A percentile compares a stretch with the other conserved stretches of the same genome.
Evolutionary conservation across 1,139 yeast species (phyloP).

Genomic region (Geotrichum fermentans): DNA sequence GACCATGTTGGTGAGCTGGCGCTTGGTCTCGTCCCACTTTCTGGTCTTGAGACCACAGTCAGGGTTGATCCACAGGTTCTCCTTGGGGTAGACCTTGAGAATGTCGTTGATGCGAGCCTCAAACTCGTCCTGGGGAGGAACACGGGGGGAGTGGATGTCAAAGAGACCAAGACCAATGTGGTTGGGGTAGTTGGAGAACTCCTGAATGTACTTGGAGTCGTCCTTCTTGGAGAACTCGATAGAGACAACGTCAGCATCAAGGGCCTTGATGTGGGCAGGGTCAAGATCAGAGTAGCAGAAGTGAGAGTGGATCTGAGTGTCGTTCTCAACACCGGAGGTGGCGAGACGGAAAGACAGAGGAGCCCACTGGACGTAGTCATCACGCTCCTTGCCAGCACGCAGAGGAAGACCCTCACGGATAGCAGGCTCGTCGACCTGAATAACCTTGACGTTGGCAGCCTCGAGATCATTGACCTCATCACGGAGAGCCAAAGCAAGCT

Average conservation of each 20-base stretch:
- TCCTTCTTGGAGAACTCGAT: conserved; percentile 99
- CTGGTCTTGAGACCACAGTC: conserved; percentile 99
- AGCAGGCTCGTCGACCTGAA: conserved; percentile 99
- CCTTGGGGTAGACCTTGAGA: conserved; percentile 94
- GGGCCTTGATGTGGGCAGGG: conserved; percentile 98
- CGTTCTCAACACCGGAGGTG: conserved; percentile 93
- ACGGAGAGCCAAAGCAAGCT: conserved; percentile 95
- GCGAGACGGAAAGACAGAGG: conserved; percentile 99
- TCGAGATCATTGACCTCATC: conserved; percentile 98
- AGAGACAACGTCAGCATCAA: conserved; percentile 98
- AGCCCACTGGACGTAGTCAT: conserved; percentile 96
- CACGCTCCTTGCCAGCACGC: conserved; percentile 95
- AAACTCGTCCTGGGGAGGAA: conserved; percentile 95
- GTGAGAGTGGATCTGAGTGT: conserved; percentile 98
- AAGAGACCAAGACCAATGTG: conserved; percentile 98
- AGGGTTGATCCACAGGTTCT: conserved; percentile 99
- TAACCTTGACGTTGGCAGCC: conserved; percentile 95
- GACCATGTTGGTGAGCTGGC: conserved; percentile 88
- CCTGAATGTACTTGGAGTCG: conserved; percentile 95
- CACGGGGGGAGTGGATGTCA: conserved; percentile 99
- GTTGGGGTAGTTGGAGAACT: conserved; percentile 97
- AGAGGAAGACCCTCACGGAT: conserved; percentile 99
- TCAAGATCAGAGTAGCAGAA: conserved; percentile 99
- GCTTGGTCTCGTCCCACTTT: conserved; percentile 88
- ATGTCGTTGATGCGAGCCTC: conserved; percentile 88